Evolutionary conservation across 164 flowering plant genomes (phyloP).

Genomic region (Vitis rotundifolia): DNA sequence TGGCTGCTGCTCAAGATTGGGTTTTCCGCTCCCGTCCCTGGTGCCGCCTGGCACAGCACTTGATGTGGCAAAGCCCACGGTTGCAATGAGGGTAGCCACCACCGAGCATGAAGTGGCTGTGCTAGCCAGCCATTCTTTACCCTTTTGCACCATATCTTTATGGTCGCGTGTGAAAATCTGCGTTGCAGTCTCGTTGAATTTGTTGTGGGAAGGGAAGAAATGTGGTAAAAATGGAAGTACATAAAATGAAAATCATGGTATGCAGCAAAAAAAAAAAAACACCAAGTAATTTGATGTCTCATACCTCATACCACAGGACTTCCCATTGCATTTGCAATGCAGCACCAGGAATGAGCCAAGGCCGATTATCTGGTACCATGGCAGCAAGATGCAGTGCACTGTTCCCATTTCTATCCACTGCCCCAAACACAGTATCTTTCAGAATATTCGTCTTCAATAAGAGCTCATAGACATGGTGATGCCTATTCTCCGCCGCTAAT

Average conservation of each 20-base stretch:
- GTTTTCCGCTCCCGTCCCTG: conserved; percentile 13
- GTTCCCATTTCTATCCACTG: conserved; percentile 17
- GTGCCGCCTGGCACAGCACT: conserved; percentile 24
- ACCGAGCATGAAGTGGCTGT: conserved; percentile 29
- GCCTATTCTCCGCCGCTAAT: conserved; percentile 21
- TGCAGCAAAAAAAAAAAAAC: no score
- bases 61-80: conserved; percentile 29
- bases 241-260: no score
- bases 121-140: conserved; percentile 20
- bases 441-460: conserved; percentile 2
- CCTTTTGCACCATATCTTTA: neutral
- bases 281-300: no score
- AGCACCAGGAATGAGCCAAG: conserved; percentile 21
- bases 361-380: neutral
- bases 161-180: conserved; percentile 18
- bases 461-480: conserved; percentile 2
- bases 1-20: conserved; percentile 6
- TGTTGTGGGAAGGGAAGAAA: conserved; percentile 13
- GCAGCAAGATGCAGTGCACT: conserved; percentile 16
- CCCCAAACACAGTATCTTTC: neutral
- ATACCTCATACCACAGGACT: no score
- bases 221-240: neutral
- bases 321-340: no score
- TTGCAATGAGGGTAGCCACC: conserved; percentile 29
- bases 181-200: conserved; percentile 6